Conservation (phyloP, 768 basidiomycete genomes). For the Jaapia argillacea region DNA sequence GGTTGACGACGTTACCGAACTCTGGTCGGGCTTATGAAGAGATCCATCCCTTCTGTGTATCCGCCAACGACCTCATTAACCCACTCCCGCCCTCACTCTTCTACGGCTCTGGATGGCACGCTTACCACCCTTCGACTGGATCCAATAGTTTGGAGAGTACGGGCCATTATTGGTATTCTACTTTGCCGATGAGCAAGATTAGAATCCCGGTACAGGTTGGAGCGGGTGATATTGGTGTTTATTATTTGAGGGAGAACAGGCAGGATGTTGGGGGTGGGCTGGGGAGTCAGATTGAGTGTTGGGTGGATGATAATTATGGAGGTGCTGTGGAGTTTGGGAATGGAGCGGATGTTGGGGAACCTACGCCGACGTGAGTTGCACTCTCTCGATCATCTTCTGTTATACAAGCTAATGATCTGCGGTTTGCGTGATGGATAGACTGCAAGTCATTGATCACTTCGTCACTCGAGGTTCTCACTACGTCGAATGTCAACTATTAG, state of each 20-base stretch:
- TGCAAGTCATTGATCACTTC: conserved; percentile 77
- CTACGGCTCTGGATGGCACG: conserved; percentile 87
- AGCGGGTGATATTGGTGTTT: conserved; percentile 89
- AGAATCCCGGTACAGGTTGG: conserved; percentile 77
- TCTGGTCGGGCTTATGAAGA: conserved; percentile 60
- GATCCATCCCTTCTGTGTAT: conserved; percentile 84
- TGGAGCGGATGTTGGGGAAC: conserved; percentile 50
- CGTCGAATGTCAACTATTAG: conserved; percentile 82
- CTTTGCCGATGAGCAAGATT: conserved; percentile 70
- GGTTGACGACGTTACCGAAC: conserved; percentile 60
- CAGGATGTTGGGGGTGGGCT: conserved; percentile 33
- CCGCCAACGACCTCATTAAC: conserved; percentile 97
- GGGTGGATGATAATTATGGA: conserved; percentile 92
- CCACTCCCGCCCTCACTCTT: conserved; percentile 92
- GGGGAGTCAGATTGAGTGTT: conserved; percentile 76
- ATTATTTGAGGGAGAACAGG: conserved; percentile 73
- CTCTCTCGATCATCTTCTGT: conserved; percentile 4
- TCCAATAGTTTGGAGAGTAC: conserved; percentile 40
- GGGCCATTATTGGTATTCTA: conserved; percentile 91
- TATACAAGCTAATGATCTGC: not conserved
- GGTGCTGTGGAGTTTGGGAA: conserved; percentile 78
- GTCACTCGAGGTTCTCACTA: conserved; percentile 88
- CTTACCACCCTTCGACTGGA: conserved; percentile 54
- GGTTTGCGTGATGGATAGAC: conserved; percentile 27
- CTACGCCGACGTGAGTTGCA: conserved; percentile 52